Base-by-base conservation (phyloP, 2,329 filamentous ascomycete species). In the Phyllosticta ampelicida region DNA sequence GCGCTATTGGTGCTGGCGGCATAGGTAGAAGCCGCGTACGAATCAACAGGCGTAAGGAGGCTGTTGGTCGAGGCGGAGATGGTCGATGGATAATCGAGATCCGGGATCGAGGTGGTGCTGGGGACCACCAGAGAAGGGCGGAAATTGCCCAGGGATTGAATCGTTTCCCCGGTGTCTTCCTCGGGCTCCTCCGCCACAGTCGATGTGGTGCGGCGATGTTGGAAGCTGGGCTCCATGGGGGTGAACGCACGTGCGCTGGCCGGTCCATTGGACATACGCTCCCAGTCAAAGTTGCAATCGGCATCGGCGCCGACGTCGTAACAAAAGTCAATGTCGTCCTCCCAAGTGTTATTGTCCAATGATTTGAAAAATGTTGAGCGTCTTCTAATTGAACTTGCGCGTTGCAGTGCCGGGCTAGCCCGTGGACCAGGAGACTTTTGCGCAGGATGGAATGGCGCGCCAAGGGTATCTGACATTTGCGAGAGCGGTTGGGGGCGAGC, bases 251-350 rank as follows among this genome's bases (percentile, higher is more conserved):
- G 72, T 28, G 52, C 71, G 67, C 54, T 61, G 65, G 54, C 65
- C 28, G 61, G 63, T n/a, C 67, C 63, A 23, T 63, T 63, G 9
- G 65, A 71, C 21, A 62, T 61, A 48, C 65, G 71, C 58, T 77
- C 73, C 80, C 81, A 84, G 60, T 84, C 79, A 59, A 82, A 83
- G 61, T 85, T 75, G 62, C 79, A 83, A 55, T 80, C 78, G 1
- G 81, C 80, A 67, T 84, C 82, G 5, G 81, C 77, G 23, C 79
- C 80, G 65, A 82, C 78, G 61, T 83, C 78, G 63, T 84, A 84
- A 64, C 80, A 82, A 64, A 80, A 84, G 62, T 84, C 81, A 58
- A 85, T 80, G 60, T 83, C 80, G 48, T 82, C 80, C 63, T 85
- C 81, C 82, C 82, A 85, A 1, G 77, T 78, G 13, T 58, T 58